These are phyloP conservation scores for Kuraishia floccosa DNA, from an alignment of 805 yeast species.

Conservation along the genomic window DNA sequence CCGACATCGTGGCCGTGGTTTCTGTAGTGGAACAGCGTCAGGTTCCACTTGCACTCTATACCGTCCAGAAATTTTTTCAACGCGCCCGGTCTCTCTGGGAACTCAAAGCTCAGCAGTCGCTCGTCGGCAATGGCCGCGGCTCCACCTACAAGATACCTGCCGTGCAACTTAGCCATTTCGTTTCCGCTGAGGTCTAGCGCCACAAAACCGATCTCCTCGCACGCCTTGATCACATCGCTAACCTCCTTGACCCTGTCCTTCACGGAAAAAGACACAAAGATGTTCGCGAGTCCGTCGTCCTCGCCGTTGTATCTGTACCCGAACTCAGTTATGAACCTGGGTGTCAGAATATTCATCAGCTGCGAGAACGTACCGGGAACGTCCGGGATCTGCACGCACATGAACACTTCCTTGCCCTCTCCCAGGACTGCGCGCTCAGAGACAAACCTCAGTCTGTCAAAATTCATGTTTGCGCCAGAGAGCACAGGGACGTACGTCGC, in stretches of 20 bases:
- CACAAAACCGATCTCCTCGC: constrained; percentile 53
- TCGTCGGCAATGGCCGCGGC: constrained; percentile 65
- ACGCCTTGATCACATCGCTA: constrained; percentile 42
- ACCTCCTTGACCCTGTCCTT: constrained; percentile 67
- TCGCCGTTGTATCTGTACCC: constrained; percentile 63
- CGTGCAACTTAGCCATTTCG: constrained; percentile 92
- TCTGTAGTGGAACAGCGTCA: constrained; percentile 91
- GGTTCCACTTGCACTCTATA: constrained; percentile 75
- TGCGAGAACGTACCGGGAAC: constrained; percentile 80
- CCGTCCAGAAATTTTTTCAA: constrained; percentile 66
- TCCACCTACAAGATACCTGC: constrained; percentile 94
- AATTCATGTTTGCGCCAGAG: constrained; percentile 98
- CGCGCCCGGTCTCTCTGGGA: constrained; percentile 98
- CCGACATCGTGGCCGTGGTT: constrained; percentile 95
- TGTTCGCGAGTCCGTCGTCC: constrained; percentile 46
- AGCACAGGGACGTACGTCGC: constrained; percentile 75
- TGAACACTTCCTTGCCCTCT: constrained; percentile 92
- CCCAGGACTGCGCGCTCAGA: constrained; percentile 98
- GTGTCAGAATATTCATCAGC: constrained; percentile 68
- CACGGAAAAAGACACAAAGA: constrained; percentile 83
- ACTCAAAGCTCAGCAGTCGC: constrained; percentile 73
- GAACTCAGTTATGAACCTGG: constrained; percentile 90
- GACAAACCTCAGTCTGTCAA: constrained; percentile 90
- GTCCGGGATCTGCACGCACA: constrained; percentile 87
- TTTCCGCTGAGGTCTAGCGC: constrained; percentile 84